Percentiles rank a stretch among this genome's conserved stretches.
Conservation (phyloP, 345 rosid genomes). For the Crucihimalaya himalaica region DNA sequence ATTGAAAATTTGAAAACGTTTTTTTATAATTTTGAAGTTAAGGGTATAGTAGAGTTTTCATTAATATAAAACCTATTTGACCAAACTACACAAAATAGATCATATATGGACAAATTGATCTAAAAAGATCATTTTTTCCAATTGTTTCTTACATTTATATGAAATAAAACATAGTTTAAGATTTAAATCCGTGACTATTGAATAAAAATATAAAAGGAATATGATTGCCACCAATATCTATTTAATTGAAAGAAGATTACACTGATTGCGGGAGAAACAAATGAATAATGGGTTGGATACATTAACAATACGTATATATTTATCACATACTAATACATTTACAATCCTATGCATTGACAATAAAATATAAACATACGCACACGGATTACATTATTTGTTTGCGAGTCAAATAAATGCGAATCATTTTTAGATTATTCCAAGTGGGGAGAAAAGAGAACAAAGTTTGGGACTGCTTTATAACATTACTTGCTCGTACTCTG, state of each 20-base stretch:
- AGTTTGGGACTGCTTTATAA: not conserved
- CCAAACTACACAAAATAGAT: too few species aligned
- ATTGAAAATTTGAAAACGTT: too few species aligned
- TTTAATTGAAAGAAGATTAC: not conserved
- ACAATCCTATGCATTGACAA: not conserved
- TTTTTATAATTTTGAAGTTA: too few species aligned
- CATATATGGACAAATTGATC: too few species aligned
- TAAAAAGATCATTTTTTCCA: too few species aligned
- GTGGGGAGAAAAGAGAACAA: conserved; percentile 7
- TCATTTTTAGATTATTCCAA: conserved; percentile 1
- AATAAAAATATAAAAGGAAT: not conserved
- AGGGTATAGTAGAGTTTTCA: too few species aligned
- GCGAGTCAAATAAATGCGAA: not conserved
- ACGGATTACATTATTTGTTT: conserved; percentile 17
- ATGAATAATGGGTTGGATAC: conserved; percentile 9
- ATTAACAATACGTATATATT: not conserved
- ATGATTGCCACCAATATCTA: not conserved
- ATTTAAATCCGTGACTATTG: not conserved
- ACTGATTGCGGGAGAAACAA: not conserved
- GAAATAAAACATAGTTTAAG: not conserved
- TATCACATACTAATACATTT: not conserved
- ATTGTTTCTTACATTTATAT: too few species aligned
- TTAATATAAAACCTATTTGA: too few species aligned
- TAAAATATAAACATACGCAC: not conserved
- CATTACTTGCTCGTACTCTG: not conserved